phyloP scores from a whole-genome alignment of 73 alveolate species.

The Paramecium pentaurelia region DNA sequence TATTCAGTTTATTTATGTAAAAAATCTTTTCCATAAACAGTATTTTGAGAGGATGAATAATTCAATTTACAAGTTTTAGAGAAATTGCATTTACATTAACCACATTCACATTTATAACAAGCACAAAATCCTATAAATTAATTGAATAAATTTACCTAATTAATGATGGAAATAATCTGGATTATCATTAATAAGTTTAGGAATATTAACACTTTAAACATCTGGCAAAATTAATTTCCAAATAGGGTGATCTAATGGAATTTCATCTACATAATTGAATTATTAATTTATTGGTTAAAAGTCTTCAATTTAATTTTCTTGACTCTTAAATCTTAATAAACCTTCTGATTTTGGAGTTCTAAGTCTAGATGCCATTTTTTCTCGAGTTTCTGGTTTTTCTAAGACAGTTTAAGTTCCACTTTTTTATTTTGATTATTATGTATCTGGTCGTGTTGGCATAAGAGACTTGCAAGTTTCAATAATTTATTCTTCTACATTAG shows the following conservation, averaged over 20 bases:
- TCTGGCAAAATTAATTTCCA: constrained; percentile 39
- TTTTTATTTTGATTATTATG: constrained; percentile 6
- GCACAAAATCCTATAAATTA: constrained; percentile 11
- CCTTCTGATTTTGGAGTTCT: constrained; percentile 31
- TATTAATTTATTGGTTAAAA: background rate
- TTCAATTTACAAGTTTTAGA: constrained; percentile 8
- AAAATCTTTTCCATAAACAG: constrained; percentile 17
- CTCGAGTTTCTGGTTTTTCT: background rate
- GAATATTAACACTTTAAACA: background rate
- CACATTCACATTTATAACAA: constrained; percentile 46
- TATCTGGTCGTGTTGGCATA: background rate
- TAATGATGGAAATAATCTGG: constrained; percentile 39
- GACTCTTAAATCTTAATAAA: background rate
- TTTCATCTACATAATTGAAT: constrained; percentile 21
- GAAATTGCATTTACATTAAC: constrained; percentile 36
- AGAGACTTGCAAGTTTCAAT: constrained; percentile 26
- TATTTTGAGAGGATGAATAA: background rate
- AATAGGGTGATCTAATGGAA: constrained; percentile 43
- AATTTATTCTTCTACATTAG: background rate
- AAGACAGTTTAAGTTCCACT: background rate
- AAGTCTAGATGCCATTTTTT: background rate
- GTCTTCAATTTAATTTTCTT: background rate
- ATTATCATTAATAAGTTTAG: constrained; percentile 13
- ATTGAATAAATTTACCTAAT: background rate
- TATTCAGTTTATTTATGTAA: background rate